Percentiles rank a stretch among this genome's conserved stretches.
phyloP scores from a whole-genome alignment of 129 eudicot genomes.

The Saussurea involucrata region DNA sequence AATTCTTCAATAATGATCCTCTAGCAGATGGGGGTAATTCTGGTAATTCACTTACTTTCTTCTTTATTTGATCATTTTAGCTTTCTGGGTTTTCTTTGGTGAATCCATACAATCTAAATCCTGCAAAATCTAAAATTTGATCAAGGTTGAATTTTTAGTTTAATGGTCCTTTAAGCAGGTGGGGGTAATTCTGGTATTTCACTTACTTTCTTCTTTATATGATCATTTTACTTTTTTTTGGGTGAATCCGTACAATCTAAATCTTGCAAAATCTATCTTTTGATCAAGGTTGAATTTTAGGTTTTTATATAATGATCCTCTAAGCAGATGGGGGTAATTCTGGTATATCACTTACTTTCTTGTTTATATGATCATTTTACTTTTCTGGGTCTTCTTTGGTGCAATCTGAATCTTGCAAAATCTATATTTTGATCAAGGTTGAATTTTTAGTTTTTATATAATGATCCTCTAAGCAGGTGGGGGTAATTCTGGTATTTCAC shows the following conservation, averaged over 20 bases:
- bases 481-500: conserved; percentile 32
- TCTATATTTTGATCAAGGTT: no score
- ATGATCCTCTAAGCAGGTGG: conserved; percentile 19
- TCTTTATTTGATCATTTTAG: neutral
- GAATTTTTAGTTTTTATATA: no score
- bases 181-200: conserved; percentile 35
- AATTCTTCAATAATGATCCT: conserved; percentile 41
- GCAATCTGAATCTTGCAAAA: no score
- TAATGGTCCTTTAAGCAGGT: conserved; percentile 18
- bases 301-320: neutral
- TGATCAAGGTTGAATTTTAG: neutral
- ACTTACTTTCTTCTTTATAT: no score
- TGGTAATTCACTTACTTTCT: conserved; percentile 20
- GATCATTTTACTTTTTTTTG: neutral
- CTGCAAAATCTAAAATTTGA: no score
- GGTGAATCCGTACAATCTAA: neutral
- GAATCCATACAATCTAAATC: no score
- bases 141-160: no score
- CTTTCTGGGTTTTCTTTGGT: no score
- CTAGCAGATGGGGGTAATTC: conserved; percentile 22
- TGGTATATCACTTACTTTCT: neutral
- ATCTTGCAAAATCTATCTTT: neutral
- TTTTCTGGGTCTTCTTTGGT: no score
- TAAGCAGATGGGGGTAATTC: neutral
- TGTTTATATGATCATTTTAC: neutral